phyloP scores from a whole-genome alignment of 306 rosid genomes.

The Casuarina glauca region DNA sequence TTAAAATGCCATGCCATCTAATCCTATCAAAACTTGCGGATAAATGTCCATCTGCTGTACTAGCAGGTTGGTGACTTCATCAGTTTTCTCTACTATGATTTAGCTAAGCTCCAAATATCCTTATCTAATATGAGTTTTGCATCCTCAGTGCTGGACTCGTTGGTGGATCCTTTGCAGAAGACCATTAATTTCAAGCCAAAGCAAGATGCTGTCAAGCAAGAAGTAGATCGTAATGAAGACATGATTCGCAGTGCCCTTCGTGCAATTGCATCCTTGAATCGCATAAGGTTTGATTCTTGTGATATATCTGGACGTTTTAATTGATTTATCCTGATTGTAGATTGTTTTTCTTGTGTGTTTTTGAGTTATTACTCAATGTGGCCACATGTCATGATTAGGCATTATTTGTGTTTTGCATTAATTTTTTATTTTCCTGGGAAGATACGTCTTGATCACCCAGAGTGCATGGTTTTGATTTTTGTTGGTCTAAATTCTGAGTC shows the following conservation, averaged over 20 bases:
- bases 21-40: slow-evolving; percentile 96
- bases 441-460: neutral
- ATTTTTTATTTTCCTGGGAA: neutral
- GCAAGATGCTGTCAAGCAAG: slow-evolving; percentile 99
- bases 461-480: neutral
- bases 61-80: slow-evolving; percentile 70
- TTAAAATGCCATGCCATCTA: slow-evolving; percentile 99
- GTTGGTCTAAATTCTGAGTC: neutral
- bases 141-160: slow-evolving; percentile 80
- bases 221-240: slow-evolving; percentile 99
- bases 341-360: neutral
- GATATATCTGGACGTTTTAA: slow-evolving; percentile 13
- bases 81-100: slow-evolving; percentile 6
- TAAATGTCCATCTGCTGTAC: slow-evolving; percentile 93
- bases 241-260: slow-evolving; percentile 99
- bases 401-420: neutral
- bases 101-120: slow-evolving; percentile 5
- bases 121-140: slow-evolving; percentile 24
- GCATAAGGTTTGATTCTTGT: slow-evolving; percentile 68
- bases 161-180: slow-evolving; percentile 98
- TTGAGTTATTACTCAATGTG: neutral
- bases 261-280: slow-evolving; percentile 91
- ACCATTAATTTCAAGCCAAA: slow-evolving; percentile 95
- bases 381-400: neutral
- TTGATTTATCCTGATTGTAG: neutral